These are phyloP conservation scores for Macrophomina phaseolina DNA, from an alignment of 2,329 filamentous ascomycete genomes.

Conservation along the genomic window DNA sequence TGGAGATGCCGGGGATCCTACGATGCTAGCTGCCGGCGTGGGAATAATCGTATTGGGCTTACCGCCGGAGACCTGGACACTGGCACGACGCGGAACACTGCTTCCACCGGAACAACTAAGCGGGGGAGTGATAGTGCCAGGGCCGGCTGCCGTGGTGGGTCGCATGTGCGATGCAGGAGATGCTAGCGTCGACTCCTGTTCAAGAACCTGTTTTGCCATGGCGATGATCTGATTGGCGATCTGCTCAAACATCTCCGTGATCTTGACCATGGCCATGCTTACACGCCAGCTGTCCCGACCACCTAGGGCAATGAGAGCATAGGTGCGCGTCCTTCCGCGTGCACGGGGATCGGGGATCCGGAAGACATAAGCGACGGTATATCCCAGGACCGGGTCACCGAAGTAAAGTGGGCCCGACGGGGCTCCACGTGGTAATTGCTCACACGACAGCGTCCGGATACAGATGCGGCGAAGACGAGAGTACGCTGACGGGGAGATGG, in stretches of 20 bases:
- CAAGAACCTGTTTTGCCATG: conserved; percentile 46
- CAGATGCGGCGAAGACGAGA: conserved; percentile 62
- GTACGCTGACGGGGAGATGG: conserved; percentile 59
- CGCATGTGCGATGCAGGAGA: conserved; percentile 31
- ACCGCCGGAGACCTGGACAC: conserved; percentile 16
- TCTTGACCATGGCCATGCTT: conserved; percentile 46
- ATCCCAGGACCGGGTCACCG: conserved; percentile 60
- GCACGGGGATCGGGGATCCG: conserved; percentile 64
- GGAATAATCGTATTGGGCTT: conserved; percentile 13
- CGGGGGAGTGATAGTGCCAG: conserved; percentile 37
- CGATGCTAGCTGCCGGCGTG: conserved; percentile 30
- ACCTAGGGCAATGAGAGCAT: conserved; percentile 63
- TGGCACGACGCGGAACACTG: conserved; percentile 31
- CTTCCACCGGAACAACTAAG: conserved; percentile 32
- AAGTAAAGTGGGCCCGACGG: conserved; percentile 65
- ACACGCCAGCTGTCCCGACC: conserved; percentile 62
- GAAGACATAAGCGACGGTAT: conserved; percentile 66
- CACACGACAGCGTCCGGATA: conserved; percentile 63
- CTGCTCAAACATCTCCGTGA: conserved; percentile 55
- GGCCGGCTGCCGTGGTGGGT: conserved; percentile 35
- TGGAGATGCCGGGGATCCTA: conserved; percentile 40
- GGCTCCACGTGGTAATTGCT: conserved; percentile 61
- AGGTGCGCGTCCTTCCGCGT: conserved; percentile 61
- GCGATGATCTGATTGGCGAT: conserved; percentile 60
- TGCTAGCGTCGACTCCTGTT: conserved; percentile 41